Base-by-base conservation (phyloP, 2,329 filamentous ascomycete species). In the Tolypocladium tropicale region DNA sequence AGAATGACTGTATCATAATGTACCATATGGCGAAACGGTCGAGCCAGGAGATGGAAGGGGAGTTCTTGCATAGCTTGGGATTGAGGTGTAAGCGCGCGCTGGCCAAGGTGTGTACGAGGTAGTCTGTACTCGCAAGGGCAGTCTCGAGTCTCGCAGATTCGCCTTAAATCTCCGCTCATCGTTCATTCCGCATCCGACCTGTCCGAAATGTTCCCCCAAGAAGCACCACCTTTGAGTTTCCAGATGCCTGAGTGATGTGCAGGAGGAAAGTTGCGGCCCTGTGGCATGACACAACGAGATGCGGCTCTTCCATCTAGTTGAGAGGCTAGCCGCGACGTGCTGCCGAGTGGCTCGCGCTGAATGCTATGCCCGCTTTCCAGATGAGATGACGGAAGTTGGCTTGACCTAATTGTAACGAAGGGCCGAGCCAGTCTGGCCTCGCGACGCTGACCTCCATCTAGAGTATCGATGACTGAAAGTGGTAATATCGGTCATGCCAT, bases 1-100 rank as follows among this genome's bases (percentile, higher is more conserved):
- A 50, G 32, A 57, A 59, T 62, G 59, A 57, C 61, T 70, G 67
- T 69, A 72, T 62, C 64, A 71, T 70, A 70, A 54, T 70, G 67
- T 69, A 71, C 58, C 60, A 71, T 70, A 71, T 50, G 55, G 58
- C 41, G 58, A 57, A 60, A 59, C 37, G 39, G 52, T 57, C 52
- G 53, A 32, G 54, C 60, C 51, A 41, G 34, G 36, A 30, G 54
- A 52, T 49, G 50, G 46, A 28, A 39, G 50, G 48, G n/a, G 32
- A 54, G 39, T 21, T 25, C 53, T 50, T 53, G 52, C 55, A 55
- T 53, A 37, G 58, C 54, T 48, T 53, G 46, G 54, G 52, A 36
- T 23, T 52, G 30, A 18, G 43, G 10, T 43, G 46, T 43, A 46
- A 53, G 51, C 50, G 32, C 10, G 49, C 12, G 49, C 21, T 10